A percentile compares a stretch with the other conserved stretches of the same genome.
These are phyloP conservation scores for Yarrowia sp. DNA, from an alignment of 805 yeast species.

Conservation along the genomic window DNA sequence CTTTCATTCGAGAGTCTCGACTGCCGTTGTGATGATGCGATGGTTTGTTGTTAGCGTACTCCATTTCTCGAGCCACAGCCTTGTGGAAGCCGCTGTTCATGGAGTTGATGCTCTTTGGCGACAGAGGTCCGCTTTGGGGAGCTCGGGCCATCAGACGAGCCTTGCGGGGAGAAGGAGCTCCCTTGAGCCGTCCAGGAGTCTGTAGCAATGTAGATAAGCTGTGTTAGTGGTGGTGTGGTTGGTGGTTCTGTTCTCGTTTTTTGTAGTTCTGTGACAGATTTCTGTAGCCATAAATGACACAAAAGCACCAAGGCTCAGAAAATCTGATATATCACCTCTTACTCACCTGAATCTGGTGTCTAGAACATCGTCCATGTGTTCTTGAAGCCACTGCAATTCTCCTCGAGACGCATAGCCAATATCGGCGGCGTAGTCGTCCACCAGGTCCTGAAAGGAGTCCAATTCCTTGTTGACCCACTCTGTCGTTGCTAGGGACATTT, in stretches of 20 bases:
- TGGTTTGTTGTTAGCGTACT: constrained; percentile 1
- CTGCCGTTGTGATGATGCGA: background rate
- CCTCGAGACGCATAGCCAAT: constrained; percentile 53
- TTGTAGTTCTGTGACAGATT: no score
- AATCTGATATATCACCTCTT: no score
- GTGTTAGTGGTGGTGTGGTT: constrained; percentile 4
- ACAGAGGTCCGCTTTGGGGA: constrained; percentile 29
- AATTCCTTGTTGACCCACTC: constrained; percentile 60
- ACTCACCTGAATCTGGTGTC: constrained; percentile 46
- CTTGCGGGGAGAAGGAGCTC: constrained; percentile 42
- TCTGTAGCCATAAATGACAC: no score
- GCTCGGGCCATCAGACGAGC: constrained; percentile 8
- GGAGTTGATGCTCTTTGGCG: constrained; percentile 34
- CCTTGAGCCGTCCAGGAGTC: constrained; percentile 45
- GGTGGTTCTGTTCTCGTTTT: no score
- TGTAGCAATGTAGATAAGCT: constrained; percentile 41
- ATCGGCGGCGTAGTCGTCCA: constrained; percentile 52
- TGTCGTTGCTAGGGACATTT: constrained; percentile 54
- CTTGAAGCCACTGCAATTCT: constrained; percentile 54
- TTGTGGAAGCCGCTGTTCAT: constrained; percentile 22
- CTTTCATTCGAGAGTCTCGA: background rate
- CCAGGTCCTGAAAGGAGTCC: constrained; percentile 52
- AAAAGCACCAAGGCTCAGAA: no score
- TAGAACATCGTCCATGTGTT: constrained; percentile 53
- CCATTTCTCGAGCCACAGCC: constrained; percentile 12